A percentile compares a stretch with the other conserved stretches of the same genome.
These are phyloP conservation scores for Pulveroboletus sp. DNA, from an alignment of 768 basidiomycete genomes.

Conservation along the genomic window DNA sequence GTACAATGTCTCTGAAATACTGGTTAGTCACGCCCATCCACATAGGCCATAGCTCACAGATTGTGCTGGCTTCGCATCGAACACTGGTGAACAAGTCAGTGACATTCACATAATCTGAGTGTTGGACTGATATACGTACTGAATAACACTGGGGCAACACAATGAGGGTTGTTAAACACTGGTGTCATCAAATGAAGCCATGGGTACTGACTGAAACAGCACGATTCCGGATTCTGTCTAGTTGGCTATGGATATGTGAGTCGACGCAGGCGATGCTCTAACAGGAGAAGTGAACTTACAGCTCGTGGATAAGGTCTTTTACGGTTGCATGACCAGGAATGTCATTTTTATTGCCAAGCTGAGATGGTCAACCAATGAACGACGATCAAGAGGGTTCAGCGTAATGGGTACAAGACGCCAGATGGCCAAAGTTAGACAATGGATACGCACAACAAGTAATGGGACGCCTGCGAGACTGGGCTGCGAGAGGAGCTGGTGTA, in stretches of 20 bases:
- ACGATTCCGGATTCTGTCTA: constrained; percentile 76
- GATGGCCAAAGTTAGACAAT: not conserved
- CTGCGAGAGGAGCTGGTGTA: constrained; percentile 75
- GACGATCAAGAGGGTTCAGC: not conserved
- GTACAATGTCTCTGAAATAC: constrained; percentile 66
- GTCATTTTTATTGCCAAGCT: constrained; percentile 96
- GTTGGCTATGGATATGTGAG: constrained; percentile 40
- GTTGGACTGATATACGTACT: constrained; percentile 50
- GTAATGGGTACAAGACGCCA: not conserved
- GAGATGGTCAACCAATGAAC: not conserved
- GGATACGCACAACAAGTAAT: constrained; percentile 67
- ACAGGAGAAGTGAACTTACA: constrained; percentile 44
- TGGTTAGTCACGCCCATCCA: not conserved
- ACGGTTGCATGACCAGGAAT: constrained; percentile 71
- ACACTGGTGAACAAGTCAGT: constrained; percentile 50
- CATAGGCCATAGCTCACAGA: constrained; percentile 47
- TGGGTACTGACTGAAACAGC: constrained; percentile 74
- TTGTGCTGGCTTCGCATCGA: constrained; percentile 97
- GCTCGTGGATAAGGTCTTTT: constrained; percentile 75
- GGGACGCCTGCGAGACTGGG: constrained; percentile 69
- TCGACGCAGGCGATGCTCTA: not conserved
- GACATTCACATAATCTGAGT: not conserved
- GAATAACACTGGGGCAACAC: constrained; percentile 64
- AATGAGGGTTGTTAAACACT: not conserved
- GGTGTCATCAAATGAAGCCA: not conserved